These are phyloP conservation scores for Melocanna baccifera DNA, from an alignment of 176 grass and related monocot species.

Conservation along the genomic window DNA sequence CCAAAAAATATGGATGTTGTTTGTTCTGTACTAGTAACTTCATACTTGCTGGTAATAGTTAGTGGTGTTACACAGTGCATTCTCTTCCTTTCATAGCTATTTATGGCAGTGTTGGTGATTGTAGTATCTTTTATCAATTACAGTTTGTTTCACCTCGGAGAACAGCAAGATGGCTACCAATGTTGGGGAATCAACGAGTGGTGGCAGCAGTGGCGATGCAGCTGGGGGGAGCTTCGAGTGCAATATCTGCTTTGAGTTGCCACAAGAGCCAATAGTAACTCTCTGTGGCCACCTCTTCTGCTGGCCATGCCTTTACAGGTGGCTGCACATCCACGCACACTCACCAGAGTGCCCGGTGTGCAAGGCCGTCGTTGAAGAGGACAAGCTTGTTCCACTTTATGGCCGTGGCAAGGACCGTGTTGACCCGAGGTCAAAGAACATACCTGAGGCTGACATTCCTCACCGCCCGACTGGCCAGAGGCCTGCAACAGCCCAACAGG, in stretches of 20 bases:
- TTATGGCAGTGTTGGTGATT: not conserved
- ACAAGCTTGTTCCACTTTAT: conserved; percentile 87
- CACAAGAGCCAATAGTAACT: conserved; percentile 88
- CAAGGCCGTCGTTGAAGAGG: conserved; percentile 87
- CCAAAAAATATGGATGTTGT: not conserved
- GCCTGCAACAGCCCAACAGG: conserved; percentile 60
- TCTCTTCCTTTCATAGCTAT: not conserved
- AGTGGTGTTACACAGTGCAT: not conserved
- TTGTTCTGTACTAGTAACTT: not conserved
- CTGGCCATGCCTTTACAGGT: conserved; percentile 94
- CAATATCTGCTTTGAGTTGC: conserved; percentile 94
- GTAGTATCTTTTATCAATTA: not conserved
- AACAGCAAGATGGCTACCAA: conserved; percentile 45
- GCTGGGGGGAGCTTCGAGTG: conserved; percentile 70
- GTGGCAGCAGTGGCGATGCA: conserved; percentile 37
- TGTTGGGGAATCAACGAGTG: conserved; percentile 46
- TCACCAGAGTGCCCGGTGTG: conserved; percentile 91
- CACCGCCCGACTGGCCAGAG: conserved; percentile 80
- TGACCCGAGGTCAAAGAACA: conserved; percentile 73
- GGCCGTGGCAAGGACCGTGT: conserved; percentile 84
- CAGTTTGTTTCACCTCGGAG: conserved; percentile 1
- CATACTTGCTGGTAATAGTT: not conserved
- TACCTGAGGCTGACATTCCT: conserved; percentile 68
- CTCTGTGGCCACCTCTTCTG: conserved; percentile 93
- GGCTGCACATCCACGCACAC: conserved; percentile 64